Evolutionary conservation across 352 stramenopile genomes (phyloP).

Genomic region (Globisporangium spiculum): DNA sequence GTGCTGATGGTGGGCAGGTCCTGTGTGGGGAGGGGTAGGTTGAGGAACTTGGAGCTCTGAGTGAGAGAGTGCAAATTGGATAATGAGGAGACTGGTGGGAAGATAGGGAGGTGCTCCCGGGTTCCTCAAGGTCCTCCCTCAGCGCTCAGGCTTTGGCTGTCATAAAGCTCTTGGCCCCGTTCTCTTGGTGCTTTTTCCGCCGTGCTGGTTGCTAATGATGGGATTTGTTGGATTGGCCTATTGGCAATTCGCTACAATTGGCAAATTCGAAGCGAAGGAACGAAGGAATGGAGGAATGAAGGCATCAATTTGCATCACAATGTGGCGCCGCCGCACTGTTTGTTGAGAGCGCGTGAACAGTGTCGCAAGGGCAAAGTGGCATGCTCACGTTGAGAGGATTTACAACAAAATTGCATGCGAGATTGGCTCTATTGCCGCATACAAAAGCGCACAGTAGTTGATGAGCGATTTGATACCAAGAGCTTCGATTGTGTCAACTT

Average conservation of each 20-base stretch:
- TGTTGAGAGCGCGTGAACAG: not conserved
- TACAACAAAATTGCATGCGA: not conserved
- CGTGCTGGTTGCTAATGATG: not conserved
- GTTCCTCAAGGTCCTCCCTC: too few relatives aligned
- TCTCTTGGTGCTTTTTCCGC: not conserved
- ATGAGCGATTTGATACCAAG: not conserved
- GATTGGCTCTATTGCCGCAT: not conserved
- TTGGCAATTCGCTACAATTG: not conserved
- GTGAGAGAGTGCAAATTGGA: slow-evolving; percentile 13
- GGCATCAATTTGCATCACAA: slow-evolving; percentile 13
- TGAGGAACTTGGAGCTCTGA: slow-evolving; percentile 13
- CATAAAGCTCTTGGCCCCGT: not conserved
- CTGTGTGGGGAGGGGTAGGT: not conserved
- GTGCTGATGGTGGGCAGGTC: not conserved
- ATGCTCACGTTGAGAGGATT: not conserved
- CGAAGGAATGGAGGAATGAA: not conserved
- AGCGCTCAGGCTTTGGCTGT: too few relatives aligned
- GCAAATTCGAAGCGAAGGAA: not conserved
- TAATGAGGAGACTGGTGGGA: slow-evolving; percentile 4
- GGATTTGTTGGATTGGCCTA: not conserved
- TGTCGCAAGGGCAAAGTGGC: slow-evolving; percentile 6
- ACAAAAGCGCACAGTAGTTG: not conserved
- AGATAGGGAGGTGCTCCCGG: too few relatives aligned
- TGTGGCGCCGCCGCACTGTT: not conserved
- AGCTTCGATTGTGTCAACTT: not conserved